Evolutionary conservation across 768 basidiomycete species (phyloP), one percentile per base, ranked within the genome.

Genomic region (Daedalea quercina): DNA sequence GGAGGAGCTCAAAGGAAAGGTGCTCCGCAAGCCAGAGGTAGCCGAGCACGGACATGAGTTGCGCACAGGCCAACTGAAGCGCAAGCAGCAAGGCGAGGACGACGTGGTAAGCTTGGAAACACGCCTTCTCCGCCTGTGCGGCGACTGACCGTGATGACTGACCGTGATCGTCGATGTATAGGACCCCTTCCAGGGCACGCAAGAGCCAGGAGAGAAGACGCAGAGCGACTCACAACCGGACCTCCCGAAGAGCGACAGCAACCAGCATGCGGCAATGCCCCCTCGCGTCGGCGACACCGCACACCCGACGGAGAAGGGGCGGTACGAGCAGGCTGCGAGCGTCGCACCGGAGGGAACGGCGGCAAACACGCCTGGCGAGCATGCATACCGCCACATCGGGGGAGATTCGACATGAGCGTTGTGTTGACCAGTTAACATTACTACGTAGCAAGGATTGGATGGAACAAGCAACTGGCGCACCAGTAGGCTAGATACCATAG

Each of bases 1-100:
- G 47, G 73, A 76, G 43, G 65, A 74, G 55, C 19, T 72, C 53
- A 68, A 66, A 51, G 75, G 75, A 17, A 74, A 71, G 62, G 52
- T 76, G 15, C 58, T 62, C 43, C 56, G 58, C 28, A 68, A 73
- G 45, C 71, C 67, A 1, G 69, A 70, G 8, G 48, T 72, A 19
- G 69, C 65, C 3, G 58, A 73, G 58, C 67, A 67, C 34, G 76
- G 76, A 1, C 65, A 57, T 34, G 68, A 74, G 24, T 63, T 63
- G 48, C 68, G 67, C 59, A 71, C 70, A 0, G 76, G 76, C 31
- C 70, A 71, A 52, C 53, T 73, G 56, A 70, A 70, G 68, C 62
- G 57, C 47, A 70, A 63, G 58, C 58, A 75, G 60, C 51, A 60
- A 33, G 66, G 66, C 47, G 62, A 62, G 49, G 68, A 58, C 28